Evolutionary conservation across 305 asterid genomes (phyloP).

Genomic region (Fraxinus baroniana): DNA sequence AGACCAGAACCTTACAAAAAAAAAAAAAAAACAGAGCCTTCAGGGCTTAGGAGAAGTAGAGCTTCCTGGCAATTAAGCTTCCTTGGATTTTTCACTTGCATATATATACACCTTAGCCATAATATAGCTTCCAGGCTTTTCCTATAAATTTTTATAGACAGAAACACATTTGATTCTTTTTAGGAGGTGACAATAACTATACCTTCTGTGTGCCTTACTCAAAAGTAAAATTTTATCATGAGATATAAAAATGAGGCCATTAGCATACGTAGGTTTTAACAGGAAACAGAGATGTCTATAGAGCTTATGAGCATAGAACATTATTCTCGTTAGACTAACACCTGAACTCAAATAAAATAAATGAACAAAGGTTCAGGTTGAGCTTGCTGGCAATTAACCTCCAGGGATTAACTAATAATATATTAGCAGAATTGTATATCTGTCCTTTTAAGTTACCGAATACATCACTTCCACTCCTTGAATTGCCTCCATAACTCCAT

Average conservation of each 20-base stretch:
- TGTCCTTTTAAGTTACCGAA: not conserved
- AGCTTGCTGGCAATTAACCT: not conserved
- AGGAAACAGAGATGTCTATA: not conserved
- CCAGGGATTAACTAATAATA: not conserved
- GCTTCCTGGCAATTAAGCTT: not conserved
- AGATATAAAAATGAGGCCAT: not conserved
- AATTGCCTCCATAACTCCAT: constrained; percentile 49
- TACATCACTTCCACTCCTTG: constrained; percentile 73
- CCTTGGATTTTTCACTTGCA: not conserved
- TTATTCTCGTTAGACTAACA: not conserved
- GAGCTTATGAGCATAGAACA: not conserved
- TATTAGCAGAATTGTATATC: not conserved
- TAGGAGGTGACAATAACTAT: not conserved
- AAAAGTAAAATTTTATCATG: not conserved
- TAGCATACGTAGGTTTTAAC: not conserved
- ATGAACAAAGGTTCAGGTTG: not conserved
- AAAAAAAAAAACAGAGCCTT: not conserved
- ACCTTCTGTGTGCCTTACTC: not conserved
- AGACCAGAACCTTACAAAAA: not conserved
- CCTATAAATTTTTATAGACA: not conserved
- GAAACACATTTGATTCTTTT: not conserved
- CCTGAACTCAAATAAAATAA: not conserved
- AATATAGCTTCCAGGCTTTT: not conserved
- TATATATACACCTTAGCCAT: not conserved
- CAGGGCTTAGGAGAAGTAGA: not conserved